A percentile compares a stretch with the other conserved stretches of the same genome.
These are phyloP conservation scores for Colletotrichum paranaense DNA, from an alignment of 2,329 filamentous ascomycete genomes.

Conservation along the genomic window DNA sequence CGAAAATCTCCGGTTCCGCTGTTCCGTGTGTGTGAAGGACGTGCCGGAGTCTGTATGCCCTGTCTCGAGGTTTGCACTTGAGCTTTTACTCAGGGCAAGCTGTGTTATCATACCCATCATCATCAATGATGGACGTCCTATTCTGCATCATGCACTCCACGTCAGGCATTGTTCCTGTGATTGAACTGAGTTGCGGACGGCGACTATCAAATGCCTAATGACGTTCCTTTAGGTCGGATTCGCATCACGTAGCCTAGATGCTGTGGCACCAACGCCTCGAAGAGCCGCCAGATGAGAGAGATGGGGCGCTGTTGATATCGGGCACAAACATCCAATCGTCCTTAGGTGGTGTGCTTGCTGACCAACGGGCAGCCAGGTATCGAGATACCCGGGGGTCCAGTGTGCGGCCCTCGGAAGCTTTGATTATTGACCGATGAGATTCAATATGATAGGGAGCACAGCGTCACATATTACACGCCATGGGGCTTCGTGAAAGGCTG, in stretches of 20 bases:
- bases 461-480: slow-evolving; percentile 9
- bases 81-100: slow-evolving; percentile 11
- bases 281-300: slow-evolving; percentile 15
- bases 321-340: background rate
- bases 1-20: slow-evolving; percentile 29
- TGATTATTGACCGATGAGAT: background rate
- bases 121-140: background rate
- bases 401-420: background rate
- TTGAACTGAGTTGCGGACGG: slow-evolving; percentile 1
- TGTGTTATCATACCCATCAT: background rate
- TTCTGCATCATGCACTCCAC: background rate
- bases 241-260: slow-evolving; percentile 9
- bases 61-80: slow-evolving; percentile 17
- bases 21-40: slow-evolving; percentile 28
- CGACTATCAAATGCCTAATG: slow-evolving; percentile 7
- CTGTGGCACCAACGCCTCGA: slow-evolving; percentile 8
- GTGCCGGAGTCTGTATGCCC: slow-evolving; percentile 18
- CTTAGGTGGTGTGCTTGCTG: background rate
- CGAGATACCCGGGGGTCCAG: background rate
- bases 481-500: background rate
- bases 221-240: slow-evolving; percentile 14
- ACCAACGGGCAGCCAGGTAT: slow-evolving; percentile 17
- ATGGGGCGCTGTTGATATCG: background rate
- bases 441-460: slow-evolving; percentile 7
- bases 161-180: slow-evolving; percentile 12